phyloP scores from a whole-genome alignment of 176 grass and related monocot genomes.

The Melocanna baccifera region DNA sequence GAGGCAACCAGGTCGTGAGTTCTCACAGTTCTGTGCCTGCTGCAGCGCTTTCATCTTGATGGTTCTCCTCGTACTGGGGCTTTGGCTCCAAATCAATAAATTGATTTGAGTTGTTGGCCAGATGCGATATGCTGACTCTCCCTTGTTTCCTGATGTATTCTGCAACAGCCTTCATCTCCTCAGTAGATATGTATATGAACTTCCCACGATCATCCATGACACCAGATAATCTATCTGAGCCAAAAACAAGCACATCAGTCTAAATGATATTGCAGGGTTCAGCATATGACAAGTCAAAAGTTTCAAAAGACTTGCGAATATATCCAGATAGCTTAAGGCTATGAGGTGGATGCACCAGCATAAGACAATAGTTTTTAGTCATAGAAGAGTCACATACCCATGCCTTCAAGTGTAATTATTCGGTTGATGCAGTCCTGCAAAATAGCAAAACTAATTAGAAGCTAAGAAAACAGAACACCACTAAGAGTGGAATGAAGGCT shows the following conservation, averaged over 20 bases:
- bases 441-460: not conserved
- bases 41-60: slow-evolving; percentile 10
- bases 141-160: slow-evolving; percentile 88
- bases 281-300: not conserved
- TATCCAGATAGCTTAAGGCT: not conserved
- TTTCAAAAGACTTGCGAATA: not conserved
- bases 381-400: slow-evolving; percentile 50
- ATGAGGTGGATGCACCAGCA: not conserved
- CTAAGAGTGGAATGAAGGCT: not conserved
- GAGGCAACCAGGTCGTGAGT: not conserved
- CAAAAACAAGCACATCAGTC: not conserved
- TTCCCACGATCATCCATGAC: slow-evolving; percentile 99
- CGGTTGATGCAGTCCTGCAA: slow-evolving; percentile 91
- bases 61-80: slow-evolving; percentile 33
- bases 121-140: slow-evolving; percentile 83
- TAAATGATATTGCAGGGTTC: not conserved
- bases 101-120: slow-evolving; percentile 80
- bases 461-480: not conserved
- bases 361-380: not conserved
- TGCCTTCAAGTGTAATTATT: slow-evolving; percentile 70
- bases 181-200: slow-evolving; percentile 82
- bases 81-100: slow-evolving; percentile 91
- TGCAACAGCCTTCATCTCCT: slow-evolving; percentile 92
- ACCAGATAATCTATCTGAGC: slow-evolving; percentile 81
- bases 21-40: slow-evolving; percentile 6